Base-by-base conservation (phyloP, 2,329 filamentous ascomycete genomes). In the Plenodomus biglobosus region DNA sequence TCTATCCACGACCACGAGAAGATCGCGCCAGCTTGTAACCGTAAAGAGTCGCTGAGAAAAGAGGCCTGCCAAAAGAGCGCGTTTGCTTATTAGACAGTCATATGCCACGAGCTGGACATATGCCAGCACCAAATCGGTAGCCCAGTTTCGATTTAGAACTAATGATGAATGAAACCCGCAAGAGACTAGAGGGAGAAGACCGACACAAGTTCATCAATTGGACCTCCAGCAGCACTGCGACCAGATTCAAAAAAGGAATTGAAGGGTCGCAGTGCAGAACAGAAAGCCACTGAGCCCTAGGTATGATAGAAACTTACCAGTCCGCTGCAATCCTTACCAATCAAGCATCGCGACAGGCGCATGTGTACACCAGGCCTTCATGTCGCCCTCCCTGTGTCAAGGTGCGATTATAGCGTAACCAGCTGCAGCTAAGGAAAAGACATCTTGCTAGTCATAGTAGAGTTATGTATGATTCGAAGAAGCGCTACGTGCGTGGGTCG, bases 291-390 rank as follows among this genome's bases (percentile, higher is more conserved):
- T 0, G 56, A 48, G 19, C 59, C 58, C 1, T n/a, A n/a, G n/a
- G n/a, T n/a, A n/a, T n/a, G n/a, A n/a, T n/a, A 62, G 44, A 19
- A 61, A 58, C 8, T 51, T 62, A 21, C 58, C 58, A 8, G 56
- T 58, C 17, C 52, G 52, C 15, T 56, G 51, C 10, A 62, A 44
- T 4, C 40, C 48, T 3, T 58, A 48, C 19, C 59, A 58, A 15
- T 41, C 44, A 11, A 52, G 50, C 59, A 59, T 58, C 18, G 59
- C 59, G 3, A 62, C 48, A 8, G 56, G 58, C 36, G 61, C 54
- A 24, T 58, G 56, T 10, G 56, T 56, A 1, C 59, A 43, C 59
- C 59, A 61, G 30, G 58, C 56, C n/a, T 52, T 59, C 54, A 62
- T 55, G 11, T 58, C 59, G 13, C 59, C 59, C 40, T 62, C 58